phyloP scores from a whole-genome alignment of 1,139 yeast species.

The Nakaseomyces delphensis region DNA sequence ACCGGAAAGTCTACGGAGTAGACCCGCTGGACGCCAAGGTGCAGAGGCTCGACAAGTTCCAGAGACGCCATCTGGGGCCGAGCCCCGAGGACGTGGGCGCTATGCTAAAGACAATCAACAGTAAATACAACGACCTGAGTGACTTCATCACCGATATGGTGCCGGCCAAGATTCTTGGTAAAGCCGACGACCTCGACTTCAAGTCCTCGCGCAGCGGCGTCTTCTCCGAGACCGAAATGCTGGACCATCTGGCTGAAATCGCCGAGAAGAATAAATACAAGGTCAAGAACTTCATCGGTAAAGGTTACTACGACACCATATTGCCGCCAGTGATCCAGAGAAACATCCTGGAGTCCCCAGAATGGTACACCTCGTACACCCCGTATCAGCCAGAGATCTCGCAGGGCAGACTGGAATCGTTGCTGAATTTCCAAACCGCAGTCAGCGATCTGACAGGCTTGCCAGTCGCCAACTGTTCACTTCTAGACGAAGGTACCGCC shows the following conservation, averaged over 20 bases:
- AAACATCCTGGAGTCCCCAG: conserved; percentile 85
- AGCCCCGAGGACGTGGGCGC: conserved; percentile 48
- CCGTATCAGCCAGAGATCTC: conserved; percentile 98
- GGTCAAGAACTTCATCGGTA: conserved; percentile 72
- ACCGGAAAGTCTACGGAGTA: conserved; percentile 15
- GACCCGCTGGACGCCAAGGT: conserved; percentile 13
- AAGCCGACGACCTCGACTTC: conserved; percentile 40
- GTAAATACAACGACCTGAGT: conserved; percentile 48
- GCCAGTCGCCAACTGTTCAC: conserved; percentile 86
- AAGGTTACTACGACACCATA: conserved; percentile 86
- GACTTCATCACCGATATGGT: conserved; percentile 65
- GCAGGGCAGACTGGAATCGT: conserved; percentile 87
- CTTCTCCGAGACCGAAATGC: conserved; percentile 71
- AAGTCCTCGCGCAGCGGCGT: conserved; percentile 51
- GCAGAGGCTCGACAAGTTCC: conserved; percentile 60
- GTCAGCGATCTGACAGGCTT: conserved; percentile 84
- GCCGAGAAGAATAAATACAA: conserved; percentile 68
- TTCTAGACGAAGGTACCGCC: conserved; percentile 94
- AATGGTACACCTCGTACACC: conserved; percentile 97
- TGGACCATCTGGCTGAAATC: conserved; percentile 54
- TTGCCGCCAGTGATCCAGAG: conserved; percentile 91
- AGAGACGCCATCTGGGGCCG: conserved; percentile 89
- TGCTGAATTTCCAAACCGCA: conserved; percentile 85
- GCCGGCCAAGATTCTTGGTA: conserved; percentile 65
- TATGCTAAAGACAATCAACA: conserved; percentile 60